phyloP scores from a whole-genome alignment of 108 stramenopile species.

The Skeletonema grethae region DNA sequence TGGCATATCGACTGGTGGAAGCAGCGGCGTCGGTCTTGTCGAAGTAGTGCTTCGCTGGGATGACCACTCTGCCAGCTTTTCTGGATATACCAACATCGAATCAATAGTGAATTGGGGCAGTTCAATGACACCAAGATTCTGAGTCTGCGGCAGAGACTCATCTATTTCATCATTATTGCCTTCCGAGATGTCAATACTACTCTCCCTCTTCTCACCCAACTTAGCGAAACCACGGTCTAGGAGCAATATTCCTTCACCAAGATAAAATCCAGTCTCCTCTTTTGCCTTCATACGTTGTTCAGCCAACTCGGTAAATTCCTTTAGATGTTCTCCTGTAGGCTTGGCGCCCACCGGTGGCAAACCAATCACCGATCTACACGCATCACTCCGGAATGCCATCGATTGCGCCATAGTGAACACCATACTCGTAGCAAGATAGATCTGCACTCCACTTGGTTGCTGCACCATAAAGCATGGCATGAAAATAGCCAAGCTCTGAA shows the following conservation, averaged over 20 bases:
- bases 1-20: slow-evolving; percentile 35
- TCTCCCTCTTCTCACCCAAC: slow-evolving; percentile 44
- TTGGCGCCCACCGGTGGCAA: slow-evolving; percentile 60
- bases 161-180: not conserved
- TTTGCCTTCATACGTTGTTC: slow-evolving; percentile 41
- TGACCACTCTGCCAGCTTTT: slow-evolving; percentile 18
- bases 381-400: slow-evolving; percentile 68
- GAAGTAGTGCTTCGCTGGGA: not conserved
- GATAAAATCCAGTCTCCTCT: slow-evolving; percentile 29
- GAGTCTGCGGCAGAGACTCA: not conserved
- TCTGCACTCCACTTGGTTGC: slow-evolving; percentile 78
- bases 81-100: slow-evolving; percentile 24
- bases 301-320: slow-evolving; percentile 72
- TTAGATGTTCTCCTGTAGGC: slow-evolving; percentile 67
- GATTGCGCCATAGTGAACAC: slow-evolving; percentile 79
- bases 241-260: slow-evolving; percentile 41
- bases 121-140: not conserved
- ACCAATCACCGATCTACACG: slow-evolving; percentile 55
- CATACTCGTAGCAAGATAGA: slow-evolving; percentile 80
- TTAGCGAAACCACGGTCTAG: slow-evolving; percentile 61
- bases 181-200: slow-evolving; percentile 20
- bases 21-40: not conserved
- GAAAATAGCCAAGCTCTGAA: slow-evolving; percentile 82
- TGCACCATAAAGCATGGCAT: slow-evolving; percentile 88
- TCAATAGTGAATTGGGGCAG: not conserved